phyloP scores from a whole-genome alignment of 2,329 filamentous ascomycete species.

The Fusarium buxicola region DNA sequence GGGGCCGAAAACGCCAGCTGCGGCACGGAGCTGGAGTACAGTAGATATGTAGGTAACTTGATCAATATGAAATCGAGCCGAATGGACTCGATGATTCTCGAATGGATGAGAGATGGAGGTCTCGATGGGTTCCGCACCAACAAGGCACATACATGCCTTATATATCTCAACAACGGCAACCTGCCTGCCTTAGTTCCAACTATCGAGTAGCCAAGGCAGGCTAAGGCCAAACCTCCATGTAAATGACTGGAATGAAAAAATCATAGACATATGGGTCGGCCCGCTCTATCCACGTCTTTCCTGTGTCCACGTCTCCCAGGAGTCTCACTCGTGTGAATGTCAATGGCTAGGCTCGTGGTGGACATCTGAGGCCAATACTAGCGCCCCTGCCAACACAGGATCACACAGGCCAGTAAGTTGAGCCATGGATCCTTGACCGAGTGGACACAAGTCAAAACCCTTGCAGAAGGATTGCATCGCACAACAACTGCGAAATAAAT shows the following conservation, averaged over 20 bases:
- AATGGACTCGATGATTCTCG: slow-evolving; percentile 9
- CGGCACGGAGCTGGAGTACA: neutral
- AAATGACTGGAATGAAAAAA: slow-evolving; percentile 13
- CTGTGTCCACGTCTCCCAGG: slow-evolving; percentile 4
- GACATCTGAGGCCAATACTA: slow-evolving; percentile 21
- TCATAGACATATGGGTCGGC: slow-evolving; percentile 35
- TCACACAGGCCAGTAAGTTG: slow-evolving; percentile 21
- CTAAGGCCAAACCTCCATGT: neutral
- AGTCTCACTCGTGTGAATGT: slow-evolving; percentile 23
- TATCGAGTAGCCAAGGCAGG: too few species aligned
- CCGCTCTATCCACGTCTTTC: slow-evolving; percentile 16
- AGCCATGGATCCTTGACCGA: slow-evolving; percentile 11
- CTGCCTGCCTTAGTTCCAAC: slow-evolving; percentile 7
- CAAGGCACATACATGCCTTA: neutral
- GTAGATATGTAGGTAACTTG: slow-evolving; percentile 2
- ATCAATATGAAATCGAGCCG: slow-evolving; percentile 9
- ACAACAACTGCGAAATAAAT: neutral
- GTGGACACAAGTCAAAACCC: slow-evolving; percentile 21
- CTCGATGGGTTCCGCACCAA: neutral
- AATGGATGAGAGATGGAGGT: neutral
- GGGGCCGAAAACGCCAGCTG: slow-evolving; percentile 24
- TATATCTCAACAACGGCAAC: neutral
- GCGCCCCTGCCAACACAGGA: slow-evolving; percentile 35
- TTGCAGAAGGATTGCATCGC: slow-evolving; percentile 25
- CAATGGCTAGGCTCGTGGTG: slow-evolving; percentile 11